phyloP scores from a whole-genome alignment of 2,329 filamentous ascomycete species.

The Penicillium vulpinum region DNA sequence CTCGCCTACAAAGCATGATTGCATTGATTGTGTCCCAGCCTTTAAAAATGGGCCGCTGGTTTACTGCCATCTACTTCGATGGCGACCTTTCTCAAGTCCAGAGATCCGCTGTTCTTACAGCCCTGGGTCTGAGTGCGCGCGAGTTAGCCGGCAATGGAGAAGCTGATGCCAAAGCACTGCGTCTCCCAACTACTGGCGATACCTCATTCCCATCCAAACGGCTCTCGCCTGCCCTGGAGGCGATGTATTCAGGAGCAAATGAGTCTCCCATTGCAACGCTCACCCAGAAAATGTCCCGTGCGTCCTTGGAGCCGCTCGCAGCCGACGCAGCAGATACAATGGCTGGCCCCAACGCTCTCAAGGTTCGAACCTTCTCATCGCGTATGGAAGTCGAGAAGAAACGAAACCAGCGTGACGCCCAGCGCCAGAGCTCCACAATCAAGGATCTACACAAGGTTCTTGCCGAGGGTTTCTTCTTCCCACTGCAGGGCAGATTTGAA shows the following conservation, averaged over 20 bases:
- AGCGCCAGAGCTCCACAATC: conserved; percentile 60
- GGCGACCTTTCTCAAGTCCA: conserved; percentile 89
- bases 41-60: conserved; percentile 76
- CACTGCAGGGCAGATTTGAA: conserved; percentile 78
- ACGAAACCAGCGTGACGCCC: conserved; percentile 42
- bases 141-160: conserved; percentile 78
- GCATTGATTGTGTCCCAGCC: conserved; percentile 77
- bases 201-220: conserved; percentile 74
- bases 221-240: conserved; percentile 72
- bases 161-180: conserved; percentile 47
- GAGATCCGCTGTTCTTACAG: conserved; percentile 75
- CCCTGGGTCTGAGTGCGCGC: conserved; percentile 76
- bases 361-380: conserved; percentile 84
- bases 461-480: conserved; percentile 77
- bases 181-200: conserved; percentile 35
- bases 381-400: conserved; percentile 66
- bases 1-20: conserved; percentile 77
- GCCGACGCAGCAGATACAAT: conserved; percentile 75
- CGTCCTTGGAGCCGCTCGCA: conserved; percentile 78
- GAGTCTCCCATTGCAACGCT: conserved; percentile 65
- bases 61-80: conserved; percentile 80
- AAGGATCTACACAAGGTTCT: conserved; percentile 80
- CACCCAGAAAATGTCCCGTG: conserved; percentile 65
- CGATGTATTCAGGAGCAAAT: conserved; percentile 59
- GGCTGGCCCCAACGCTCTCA: conserved; percentile 79